A percentile compares a stretch with the other conserved stretches of the same genome.
Conservation (phyloP, 2,329 filamentous ascomycete genomes). For the Pseudocercospora ulei region DNA sequence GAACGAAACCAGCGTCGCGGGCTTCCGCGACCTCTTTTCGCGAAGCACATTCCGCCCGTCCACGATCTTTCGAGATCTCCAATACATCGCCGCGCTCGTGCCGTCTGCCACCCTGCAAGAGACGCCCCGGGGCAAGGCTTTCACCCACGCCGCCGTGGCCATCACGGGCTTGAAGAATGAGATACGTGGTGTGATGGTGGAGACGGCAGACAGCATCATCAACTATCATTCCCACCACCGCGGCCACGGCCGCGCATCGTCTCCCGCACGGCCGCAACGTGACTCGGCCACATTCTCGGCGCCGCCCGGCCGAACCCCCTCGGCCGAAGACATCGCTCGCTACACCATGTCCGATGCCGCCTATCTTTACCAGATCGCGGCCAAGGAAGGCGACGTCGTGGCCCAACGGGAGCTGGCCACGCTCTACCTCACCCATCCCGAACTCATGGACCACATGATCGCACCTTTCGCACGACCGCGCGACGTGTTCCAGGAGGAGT, state of each 20-base stretch:
- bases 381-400: constrained; percentile 78
- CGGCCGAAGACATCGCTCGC: constrained; percentile 43
- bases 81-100: constrained; percentile 53
- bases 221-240: constrained; percentile 59
- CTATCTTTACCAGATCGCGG: constrained; percentile 83
- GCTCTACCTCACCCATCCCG: constrained; percentile 84
- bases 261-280: constrained; percentile 31
- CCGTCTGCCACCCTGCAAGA: constrained; percentile 50
- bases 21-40: constrained; percentile 37
- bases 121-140: constrained; percentile 58
- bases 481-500: constrained; percentile 81
- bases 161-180: constrained; percentile 83
- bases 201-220: constrained; percentile 60
- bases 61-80: constrained; percentile 43
- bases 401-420: constrained; percentile 89
- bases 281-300: constrained; percentile 30
- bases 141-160: constrained; percentile 81
- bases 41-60: constrained; percentile 40
- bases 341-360: constrained; percentile 72
- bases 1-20: constrained; percentile 18
- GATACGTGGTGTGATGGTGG: constrained; percentile 73
- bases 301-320: constrained; percentile 23
- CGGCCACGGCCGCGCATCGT: constrained; percentile 31
- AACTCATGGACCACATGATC: constrained; percentile 68
- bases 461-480: constrained; percentile 73